A percentile compares a stretch with the other conserved stretches of the same genome.
Evolutionary conservation across 257 asterid genomes (phyloP).

Genomic region (Anisodus acutangulus): DNA sequence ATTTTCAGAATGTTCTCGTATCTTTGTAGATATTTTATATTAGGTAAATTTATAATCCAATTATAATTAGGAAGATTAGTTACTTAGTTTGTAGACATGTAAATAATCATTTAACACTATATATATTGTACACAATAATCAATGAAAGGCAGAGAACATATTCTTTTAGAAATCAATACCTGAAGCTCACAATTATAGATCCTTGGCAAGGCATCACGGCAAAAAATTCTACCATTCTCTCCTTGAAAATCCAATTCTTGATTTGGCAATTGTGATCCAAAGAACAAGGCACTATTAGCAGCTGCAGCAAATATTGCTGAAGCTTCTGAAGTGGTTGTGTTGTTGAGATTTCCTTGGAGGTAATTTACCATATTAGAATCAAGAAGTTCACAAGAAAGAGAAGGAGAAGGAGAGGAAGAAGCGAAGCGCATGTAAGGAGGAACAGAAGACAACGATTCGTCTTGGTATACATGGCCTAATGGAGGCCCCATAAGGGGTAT

Average conservation of each 20-base stretch:
- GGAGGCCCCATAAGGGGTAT: conserved; percentile 49
- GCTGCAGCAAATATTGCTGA: conserved; percentile 51
- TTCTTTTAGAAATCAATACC: conserved; percentile 44
- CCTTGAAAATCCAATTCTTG: conserved; percentile 76
- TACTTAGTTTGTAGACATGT: too few relatives aligned
- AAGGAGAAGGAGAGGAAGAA: conserved; percentile 45
- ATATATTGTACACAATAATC: too few relatives aligned
- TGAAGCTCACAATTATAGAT: conserved; percentile 65
- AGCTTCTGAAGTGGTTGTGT: conserved; percentile 44
- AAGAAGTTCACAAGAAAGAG: conserved; percentile 48
- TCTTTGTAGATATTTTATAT: too few relatives aligned
- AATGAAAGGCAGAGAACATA: too few relatives aligned
- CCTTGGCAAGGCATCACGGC: conserved; percentile 59
- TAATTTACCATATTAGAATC: conserved; percentile 57
- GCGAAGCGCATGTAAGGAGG: conserved; percentile 52
- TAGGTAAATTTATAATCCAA: too few relatives aligned
- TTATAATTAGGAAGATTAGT: too few relatives aligned
- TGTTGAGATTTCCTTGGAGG: conserved; percentile 45
- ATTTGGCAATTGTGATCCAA: conserved; percentile 56
- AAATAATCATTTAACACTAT: too few relatives aligned
- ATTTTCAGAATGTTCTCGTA: too few relatives aligned
- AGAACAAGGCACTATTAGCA: conserved; percentile 45
- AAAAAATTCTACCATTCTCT: conserved; percentile 58
- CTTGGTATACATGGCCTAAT: conserved; percentile 47
- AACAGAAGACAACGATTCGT: conserved; percentile 49